A percentile compares a stretch with the other conserved stretches of the same genome.
These are phyloP conservation scores for Tubosaeta sp. DNA, from an alignment of 768 basidiomycete genomes.

Conservation along the genomic window DNA sequence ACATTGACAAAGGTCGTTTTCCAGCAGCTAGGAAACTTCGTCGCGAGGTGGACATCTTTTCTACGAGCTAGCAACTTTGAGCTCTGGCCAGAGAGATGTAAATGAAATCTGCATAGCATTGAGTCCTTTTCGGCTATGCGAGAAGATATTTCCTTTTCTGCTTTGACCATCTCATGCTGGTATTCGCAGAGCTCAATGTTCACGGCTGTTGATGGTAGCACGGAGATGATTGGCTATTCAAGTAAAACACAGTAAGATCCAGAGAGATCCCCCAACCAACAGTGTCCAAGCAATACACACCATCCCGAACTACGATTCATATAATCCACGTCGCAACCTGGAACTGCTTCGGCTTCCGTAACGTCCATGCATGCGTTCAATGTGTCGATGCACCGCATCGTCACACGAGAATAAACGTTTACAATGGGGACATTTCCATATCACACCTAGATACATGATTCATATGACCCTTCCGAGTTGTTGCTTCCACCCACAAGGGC, in stretches of 20 bases:
- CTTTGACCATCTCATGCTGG: not conserved
- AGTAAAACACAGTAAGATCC: not conserved
- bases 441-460: slow-evolving; percentile 27
- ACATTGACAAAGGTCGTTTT: slow-evolving; percentile 15
- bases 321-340: slow-evolving; percentile 11
- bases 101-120: not conserved
- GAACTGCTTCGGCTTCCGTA: slow-evolving; percentile 23
- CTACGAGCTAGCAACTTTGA: not conserved
- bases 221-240: not conserved
- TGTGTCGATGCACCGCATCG: slow-evolving; percentile 29
- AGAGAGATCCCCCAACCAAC: not conserved
- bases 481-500: no score
- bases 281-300: slow-evolving; percentile 4
- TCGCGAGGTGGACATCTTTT: slow-evolving; percentile 27
- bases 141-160: slow-evolving; percentile 13
- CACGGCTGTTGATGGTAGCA: no score
- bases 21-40: slow-evolving; percentile 13
- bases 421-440: slow-evolving; percentile 28
- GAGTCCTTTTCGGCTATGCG: not conserved
- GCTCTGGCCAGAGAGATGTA: not conserved
- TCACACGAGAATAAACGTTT: slow-evolving; percentile 27
- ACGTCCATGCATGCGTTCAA: slow-evolving; percentile 28
- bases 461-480: no score
- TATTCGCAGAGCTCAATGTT: no score
- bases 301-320: slow-evolving; percentile 2